A percentile compares a stretch with the other conserved stretches of the same genome.
These are phyloP conservation scores for Torulaspora indica DNA, from an alignment of 805 yeast species.

Conservation along the genomic window DNA sequence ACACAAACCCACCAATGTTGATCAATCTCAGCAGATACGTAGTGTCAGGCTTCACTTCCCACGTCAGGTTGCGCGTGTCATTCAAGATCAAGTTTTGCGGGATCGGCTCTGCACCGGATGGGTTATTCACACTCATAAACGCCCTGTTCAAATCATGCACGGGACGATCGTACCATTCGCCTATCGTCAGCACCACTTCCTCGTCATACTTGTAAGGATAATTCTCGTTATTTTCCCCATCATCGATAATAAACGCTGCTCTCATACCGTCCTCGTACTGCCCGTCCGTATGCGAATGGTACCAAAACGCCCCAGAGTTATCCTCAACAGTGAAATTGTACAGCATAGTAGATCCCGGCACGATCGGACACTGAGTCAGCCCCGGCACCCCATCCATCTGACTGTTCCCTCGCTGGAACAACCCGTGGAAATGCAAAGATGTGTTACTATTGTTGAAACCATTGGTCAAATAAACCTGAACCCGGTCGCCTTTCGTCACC, in stretches of 20 bases:
- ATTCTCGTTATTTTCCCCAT: slow-evolving; percentile 44
- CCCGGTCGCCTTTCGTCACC: slow-evolving; percentile 74
- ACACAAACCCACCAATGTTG: slow-evolving; percentile 87
- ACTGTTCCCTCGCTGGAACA: slow-evolving; percentile 64
- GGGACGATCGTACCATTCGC: slow-evolving; percentile 82
- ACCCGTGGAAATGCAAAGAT: slow-evolving; percentile 84
- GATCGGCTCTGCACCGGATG: slow-evolving; percentile 98
- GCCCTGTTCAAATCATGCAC: slow-evolving; percentile 45
- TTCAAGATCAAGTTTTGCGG: slow-evolving; percentile 78
- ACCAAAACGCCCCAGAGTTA: slow-evolving; percentile 93
- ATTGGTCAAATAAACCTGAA: slow-evolving; percentile 68
- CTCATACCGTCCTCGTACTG: slow-evolving; percentile 94
- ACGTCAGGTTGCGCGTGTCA: slow-evolving; percentile 72
- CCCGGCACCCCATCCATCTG: slow-evolving; percentile 90
- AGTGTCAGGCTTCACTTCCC: slow-evolving; percentile 75
- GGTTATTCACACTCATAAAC: slow-evolving; percentile 74
- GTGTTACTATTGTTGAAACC: slow-evolving; percentile 66
- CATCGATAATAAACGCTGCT: slow-evolving; percentile 72
- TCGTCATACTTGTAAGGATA: slow-evolving; percentile 76
- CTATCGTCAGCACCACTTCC: slow-evolving; percentile 60
- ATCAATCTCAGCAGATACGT: slow-evolving; percentile 78
- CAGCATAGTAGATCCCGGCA: slow-evolving; percentile 65
- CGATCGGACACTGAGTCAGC: slow-evolving; percentile 87
- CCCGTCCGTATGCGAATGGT: slow-evolving; percentile 87
- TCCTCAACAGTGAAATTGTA: slow-evolving; percentile 82